These are phyloP conservation scores for Suhomyces kilbournensis DNA, from an alignment of 805 yeast genomes.

Conservation along the genomic window DNA sequence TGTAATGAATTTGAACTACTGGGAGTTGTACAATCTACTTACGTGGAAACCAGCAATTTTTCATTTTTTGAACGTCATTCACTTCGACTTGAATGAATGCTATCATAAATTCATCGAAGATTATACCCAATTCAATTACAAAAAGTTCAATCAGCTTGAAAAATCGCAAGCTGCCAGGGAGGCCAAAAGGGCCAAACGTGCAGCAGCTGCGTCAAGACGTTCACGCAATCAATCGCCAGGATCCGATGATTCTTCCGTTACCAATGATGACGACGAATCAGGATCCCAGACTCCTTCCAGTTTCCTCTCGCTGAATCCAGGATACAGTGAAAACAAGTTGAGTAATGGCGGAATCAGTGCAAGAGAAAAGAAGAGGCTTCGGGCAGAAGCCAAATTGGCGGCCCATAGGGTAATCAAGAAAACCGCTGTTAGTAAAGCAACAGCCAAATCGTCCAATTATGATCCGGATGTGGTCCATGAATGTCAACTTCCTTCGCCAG, in stretches of 20 bases:
- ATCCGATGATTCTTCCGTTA: constrained; percentile 2
- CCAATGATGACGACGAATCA: constrained; percentile 9
- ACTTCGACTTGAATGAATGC: constrained; percentile 41
- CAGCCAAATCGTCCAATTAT: constrained; percentile 39
- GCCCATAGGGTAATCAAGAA: constrained; percentile 31
- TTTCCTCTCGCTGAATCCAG: constrained; percentile 12
- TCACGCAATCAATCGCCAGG: not conserved
- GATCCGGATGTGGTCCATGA: constrained; percentile 48
- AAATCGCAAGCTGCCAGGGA: constrained; percentile 7
- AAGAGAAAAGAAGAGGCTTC: constrained; percentile 16
- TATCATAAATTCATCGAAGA: constrained; percentile 33
- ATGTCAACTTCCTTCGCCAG: constrained; percentile 44
- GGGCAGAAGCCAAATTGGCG: constrained; percentile 22
- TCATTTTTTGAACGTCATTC: constrained; percentile 37
- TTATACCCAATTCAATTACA: constrained; percentile 27
- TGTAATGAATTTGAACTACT: constrained; percentile 38
- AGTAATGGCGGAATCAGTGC: constrained; percentile 17
- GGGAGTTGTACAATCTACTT: constrained; percentile 43
- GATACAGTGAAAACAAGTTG: constrained; percentile 22
- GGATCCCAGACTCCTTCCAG: constrained; percentile 7
- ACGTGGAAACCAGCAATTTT: constrained; percentile 42
- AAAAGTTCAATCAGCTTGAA: constrained; percentile 16
- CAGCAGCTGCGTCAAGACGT: constrained; percentile 3
- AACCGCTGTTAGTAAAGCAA: constrained; percentile 18
- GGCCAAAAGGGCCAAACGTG: constrained; percentile 8